Conservation (phyloP, 441 rosid genomes). For the Viola pubescens region DNA sequence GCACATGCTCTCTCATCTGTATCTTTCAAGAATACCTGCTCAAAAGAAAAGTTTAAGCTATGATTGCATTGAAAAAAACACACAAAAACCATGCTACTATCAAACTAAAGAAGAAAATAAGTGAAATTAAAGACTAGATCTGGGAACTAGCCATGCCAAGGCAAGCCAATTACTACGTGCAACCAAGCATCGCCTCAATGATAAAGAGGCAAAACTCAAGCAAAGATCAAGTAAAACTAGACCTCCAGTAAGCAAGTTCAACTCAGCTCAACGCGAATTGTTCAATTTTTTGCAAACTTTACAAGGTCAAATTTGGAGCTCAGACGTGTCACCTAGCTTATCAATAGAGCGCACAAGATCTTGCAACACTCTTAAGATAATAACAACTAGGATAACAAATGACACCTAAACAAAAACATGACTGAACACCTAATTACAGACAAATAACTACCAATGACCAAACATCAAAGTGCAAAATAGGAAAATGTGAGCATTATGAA, state of each 20-base stretch:
- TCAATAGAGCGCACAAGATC: too few species aligned
- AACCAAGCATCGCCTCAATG: neutral
- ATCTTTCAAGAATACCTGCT: conserved; percentile 92
- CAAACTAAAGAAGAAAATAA: conserved; percentile 8
- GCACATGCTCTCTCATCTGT: conserved; percentile 99
- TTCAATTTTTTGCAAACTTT: conserved; percentile 1
- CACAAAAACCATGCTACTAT: neutral
- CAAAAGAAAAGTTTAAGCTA: conserved; percentile 16
- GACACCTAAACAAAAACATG: too few species aligned
- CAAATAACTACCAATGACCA: too few species aligned
- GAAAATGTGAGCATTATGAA: too few species aligned
- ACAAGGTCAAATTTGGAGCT: neutral
- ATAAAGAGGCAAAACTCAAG: neutral
- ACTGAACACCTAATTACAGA: neutral
- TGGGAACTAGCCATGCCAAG: neutral
- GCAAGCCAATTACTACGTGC: neutral
- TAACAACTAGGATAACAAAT: too few species aligned
- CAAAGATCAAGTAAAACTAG: neutral
- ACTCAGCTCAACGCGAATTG: neutral
- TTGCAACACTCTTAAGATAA: too few species aligned
- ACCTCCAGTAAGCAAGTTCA: neutral
- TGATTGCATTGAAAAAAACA: neutral
- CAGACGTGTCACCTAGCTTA: neutral
- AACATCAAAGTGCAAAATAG: too few species aligned
- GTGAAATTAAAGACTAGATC: too few species aligned